phyloP scores from a whole-genome alignment of 2,329 filamentous ascomycete genomes.

The Penicillium concentricum region DNA sequence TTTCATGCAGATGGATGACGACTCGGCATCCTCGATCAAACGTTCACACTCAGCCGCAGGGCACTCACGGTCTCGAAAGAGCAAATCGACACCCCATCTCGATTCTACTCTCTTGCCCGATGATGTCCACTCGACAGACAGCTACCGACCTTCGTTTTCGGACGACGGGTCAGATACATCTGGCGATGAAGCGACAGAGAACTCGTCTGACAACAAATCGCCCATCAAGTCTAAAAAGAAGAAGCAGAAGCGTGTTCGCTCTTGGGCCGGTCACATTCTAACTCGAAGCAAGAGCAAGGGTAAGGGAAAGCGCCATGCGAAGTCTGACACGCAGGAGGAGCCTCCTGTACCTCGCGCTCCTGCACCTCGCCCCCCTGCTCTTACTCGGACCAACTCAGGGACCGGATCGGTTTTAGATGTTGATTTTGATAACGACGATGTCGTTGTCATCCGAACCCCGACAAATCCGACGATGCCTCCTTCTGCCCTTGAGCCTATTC shows the following conservation, averaged over 20 bases:
- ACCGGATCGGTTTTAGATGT: slow-evolving; percentile 45
- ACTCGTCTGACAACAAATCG: slow-evolving; percentile 31
- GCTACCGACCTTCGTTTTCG: slow-evolving; percentile 28
- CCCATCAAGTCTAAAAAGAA: slow-evolving; percentile 47
- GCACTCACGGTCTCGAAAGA: slow-evolving; percentile 32
- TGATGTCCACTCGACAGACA: slow-evolving; percentile 24
- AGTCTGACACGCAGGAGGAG: slow-evolving; percentile 35
- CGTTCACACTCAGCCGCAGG: slow-evolving; percentile 44
- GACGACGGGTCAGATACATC: slow-evolving; percentile 33
- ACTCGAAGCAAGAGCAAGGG: slow-evolving; percentile 46
- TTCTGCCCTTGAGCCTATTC: slow-evolving; percentile 17
- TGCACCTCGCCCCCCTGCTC: slow-evolving; percentile 46
- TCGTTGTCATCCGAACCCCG: slow-evolving; percentile 47
- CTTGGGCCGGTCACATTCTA: slow-evolving; percentile 54
- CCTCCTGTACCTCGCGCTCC: slow-evolving; percentile 19
- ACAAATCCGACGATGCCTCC: slow-evolving; percentile 37
- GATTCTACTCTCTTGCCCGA: slow-evolving; percentile 25
- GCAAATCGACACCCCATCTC: slow-evolving; percentile 30
- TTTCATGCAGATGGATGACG: slow-evolving; percentile 17
- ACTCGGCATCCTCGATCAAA: slow-evolving; percentile 30
- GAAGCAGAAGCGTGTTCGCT: slow-evolving; percentile 73
- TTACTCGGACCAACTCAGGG: slow-evolving; percentile 43
- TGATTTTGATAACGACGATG: slow-evolving; percentile 51
- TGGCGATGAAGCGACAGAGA: slow-evolving; percentile 21
- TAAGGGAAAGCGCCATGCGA: slow-evolving; percentile 45